These are phyloP conservation scores for Ophiosphaerella herpotricha DNA, from an alignment of 2,329 filamentous ascomycete genomes.

Conservation along the genomic window DNA sequence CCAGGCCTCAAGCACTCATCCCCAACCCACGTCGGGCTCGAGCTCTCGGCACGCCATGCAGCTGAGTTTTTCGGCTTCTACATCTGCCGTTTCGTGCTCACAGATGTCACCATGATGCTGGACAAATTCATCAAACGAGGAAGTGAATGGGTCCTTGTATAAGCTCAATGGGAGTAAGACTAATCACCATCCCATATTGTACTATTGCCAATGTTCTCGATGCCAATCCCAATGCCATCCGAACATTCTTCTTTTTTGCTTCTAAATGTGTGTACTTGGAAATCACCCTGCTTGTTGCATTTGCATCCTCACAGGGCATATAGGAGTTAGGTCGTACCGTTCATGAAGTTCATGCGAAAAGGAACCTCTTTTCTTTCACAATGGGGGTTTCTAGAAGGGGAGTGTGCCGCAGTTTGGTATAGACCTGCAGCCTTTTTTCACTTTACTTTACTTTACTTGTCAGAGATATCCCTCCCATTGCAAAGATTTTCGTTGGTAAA, in stretches of 20 bases:
- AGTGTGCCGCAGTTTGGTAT: too few species aligned
- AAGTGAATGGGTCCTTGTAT: conserved; percentile 85
- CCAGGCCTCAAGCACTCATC: conserved; percentile 89
- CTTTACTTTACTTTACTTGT: conserved; percentile 6
- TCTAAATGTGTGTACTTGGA: background rate
- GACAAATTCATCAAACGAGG: conserved; percentile 98
- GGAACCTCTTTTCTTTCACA: background rate
- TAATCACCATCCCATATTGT: too few species aligned
- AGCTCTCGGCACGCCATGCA: conserved; percentile 89
- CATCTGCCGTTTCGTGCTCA: conserved; percentile 90
- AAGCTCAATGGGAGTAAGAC: background rate
- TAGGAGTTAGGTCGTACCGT: too few species aligned
- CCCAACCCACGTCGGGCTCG: conserved; percentile 91
- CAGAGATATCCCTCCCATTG: conserved; percentile 11
- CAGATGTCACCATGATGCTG: conserved; percentile 80
- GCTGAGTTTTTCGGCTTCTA: conserved; percentile 98
- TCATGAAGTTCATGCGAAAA: too few species aligned
- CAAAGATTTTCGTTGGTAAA: background rate
- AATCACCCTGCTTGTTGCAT: too few species aligned
- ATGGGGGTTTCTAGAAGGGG: background rate
- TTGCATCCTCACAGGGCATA: too few species aligned
- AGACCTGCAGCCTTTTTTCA: background rate
- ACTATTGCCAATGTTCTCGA: too few species aligned
- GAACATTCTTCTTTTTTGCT: background rate
- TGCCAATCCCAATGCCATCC: too few species aligned